Conservation (phyloP, 805 yeast genomes). For the Priceomyces fermenticarens region DNA sequence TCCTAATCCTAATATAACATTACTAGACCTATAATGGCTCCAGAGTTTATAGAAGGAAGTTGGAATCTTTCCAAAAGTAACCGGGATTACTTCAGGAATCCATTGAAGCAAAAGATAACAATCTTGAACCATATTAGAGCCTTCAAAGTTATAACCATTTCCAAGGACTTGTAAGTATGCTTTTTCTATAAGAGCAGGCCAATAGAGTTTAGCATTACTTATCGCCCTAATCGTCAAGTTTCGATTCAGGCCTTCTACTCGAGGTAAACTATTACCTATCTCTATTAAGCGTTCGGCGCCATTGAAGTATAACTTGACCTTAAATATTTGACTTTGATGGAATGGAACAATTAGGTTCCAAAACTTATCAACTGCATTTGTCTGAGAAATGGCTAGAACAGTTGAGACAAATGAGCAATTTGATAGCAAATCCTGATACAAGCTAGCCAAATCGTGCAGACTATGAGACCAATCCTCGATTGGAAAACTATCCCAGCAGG, state of each 20-base stretch:
- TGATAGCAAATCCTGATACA: slow-evolving; percentile 51
- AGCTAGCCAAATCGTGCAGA: slow-evolving; percentile 14
- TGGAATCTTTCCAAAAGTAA: slow-evolving; percentile 36
- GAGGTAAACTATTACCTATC: slow-evolving; percentile 48
- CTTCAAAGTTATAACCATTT: slow-evolving; percentile 58
- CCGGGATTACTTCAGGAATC: slow-evolving; percentile 58
- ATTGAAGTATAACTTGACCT: slow-evolving; percentile 46
- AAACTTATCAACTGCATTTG: slow-evolving; percentile 14
- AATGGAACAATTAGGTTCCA: slow-evolving; percentile 22
- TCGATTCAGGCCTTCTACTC: slow-evolving; percentile 14
- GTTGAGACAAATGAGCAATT: slow-evolving; percentile 80
- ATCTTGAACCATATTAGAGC: slow-evolving; percentile 77
- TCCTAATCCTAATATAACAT: slow-evolving; percentile 61
- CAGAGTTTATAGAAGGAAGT: slow-evolving; percentile 15
- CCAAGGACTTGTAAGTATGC: slow-evolving; percentile 64
- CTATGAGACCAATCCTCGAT: slow-evolving; percentile 45
- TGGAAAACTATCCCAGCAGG: slow-evolving; percentile 4
- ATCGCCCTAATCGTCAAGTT: slow-evolving; percentile 36
- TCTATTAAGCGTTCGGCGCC: slow-evolving; percentile 49
- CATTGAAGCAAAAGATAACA: slow-evolving; percentile 65
- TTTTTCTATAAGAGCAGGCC: slow-evolving; percentile 79
- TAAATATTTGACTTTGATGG: slow-evolving; percentile 26
- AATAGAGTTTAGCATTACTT: slow-evolving; percentile 30
- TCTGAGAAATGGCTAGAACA: slow-evolving; percentile 46
- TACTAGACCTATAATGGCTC: slow-evolving; percentile 26